phyloP scores from a whole-genome alignment of 1,284 basidiomycete species.

The Ustilago crameri region DNA sequence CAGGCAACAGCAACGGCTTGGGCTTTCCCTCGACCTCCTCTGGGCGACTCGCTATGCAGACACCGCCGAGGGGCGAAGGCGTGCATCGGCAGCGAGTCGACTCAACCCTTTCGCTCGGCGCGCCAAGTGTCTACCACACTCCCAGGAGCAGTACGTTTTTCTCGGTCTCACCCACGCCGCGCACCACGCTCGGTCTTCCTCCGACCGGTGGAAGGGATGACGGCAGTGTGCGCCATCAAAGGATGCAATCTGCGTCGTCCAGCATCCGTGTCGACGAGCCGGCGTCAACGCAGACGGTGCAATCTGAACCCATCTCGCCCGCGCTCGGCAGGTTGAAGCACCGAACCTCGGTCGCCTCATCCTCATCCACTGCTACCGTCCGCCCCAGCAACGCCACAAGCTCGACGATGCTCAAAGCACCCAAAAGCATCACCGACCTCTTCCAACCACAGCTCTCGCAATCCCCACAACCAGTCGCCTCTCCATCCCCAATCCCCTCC shows the following conservation, averaged over 20 bases:
- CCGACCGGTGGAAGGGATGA: background rate
- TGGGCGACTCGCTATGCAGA: background rate
- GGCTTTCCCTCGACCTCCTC: conserved; percentile 2
- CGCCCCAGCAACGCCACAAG: background rate
- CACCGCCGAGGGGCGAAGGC: conserved; percentile 6
- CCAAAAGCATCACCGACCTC: conserved; percentile 43
- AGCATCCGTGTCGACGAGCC: background rate
- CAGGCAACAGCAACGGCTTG: background rate
- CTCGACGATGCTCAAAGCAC: conserved; percentile 11
- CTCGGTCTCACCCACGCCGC: conserved; percentile 31
- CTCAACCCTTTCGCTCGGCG: conserved; percentile 36
- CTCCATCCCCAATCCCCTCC: conserved; percentile 4
- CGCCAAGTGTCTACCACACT: conserved; percentile 55
- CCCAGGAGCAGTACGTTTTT: conserved; percentile 53
- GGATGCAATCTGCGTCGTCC: background rate
- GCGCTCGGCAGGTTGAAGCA: background rate
- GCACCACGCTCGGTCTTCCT: conserved; percentile 11
- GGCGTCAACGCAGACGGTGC: background rate
- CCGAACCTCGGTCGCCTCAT: background rate
- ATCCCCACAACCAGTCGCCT: conserved; percentile 22
- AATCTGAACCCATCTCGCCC: background rate
- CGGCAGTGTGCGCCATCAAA: conserved; percentile 8
- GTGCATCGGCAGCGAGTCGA: conserved; percentile 27
- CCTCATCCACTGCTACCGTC: background rate
- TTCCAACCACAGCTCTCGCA: conserved; percentile 9